Evolutionary conservation across 495 filamentous ascomycete species (phyloP).

Genomic region (Daldinia childiae): DNA sequence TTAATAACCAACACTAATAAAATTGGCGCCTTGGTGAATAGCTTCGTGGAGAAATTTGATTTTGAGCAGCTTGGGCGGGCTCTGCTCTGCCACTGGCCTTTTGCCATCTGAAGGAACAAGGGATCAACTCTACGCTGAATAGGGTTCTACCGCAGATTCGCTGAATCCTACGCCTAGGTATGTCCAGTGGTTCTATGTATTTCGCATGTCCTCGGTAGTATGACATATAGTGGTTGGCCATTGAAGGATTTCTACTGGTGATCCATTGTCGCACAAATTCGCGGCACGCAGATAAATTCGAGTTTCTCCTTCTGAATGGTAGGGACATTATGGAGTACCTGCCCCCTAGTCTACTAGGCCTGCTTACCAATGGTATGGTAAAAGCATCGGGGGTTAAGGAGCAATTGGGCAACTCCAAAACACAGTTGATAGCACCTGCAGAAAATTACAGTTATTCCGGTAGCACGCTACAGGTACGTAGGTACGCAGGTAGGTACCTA

Average conservation of each 20-base stretch:
- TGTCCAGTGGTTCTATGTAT: neutral
- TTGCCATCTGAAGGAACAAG: neutral
- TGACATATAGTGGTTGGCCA: neutral
- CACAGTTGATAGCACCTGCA: slow-evolving; percentile 3
- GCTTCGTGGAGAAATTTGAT: slow-evolving; percentile 27
- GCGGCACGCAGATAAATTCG: neutral
- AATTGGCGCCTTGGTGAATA: slow-evolving; percentile 15
- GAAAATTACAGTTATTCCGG: neutral
- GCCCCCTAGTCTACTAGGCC: neutral
- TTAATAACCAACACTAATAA: slow-evolving; percentile 1
- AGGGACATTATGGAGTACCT: neutral
- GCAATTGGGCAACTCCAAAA: slow-evolving; percentile 5
- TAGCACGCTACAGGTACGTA: neutral
- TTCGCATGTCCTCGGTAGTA: neutral
- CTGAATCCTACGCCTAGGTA: slow-evolving; percentile 10
- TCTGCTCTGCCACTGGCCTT: neutral
- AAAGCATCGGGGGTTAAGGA: neutral
- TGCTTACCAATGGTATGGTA: neutral
- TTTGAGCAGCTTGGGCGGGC: neutral
- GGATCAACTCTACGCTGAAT: neutral
- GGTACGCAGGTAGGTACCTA: neutral
- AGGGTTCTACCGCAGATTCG: neutral
- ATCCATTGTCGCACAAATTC: slow-evolving; percentile 8
- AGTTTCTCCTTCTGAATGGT: neutral
- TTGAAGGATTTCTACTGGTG: slow-evolving; percentile 6